phyloP scores from a whole-genome alignment of 495 filamentous ascomycete genomes.

The Lentithecium fluviatile region DNA sequence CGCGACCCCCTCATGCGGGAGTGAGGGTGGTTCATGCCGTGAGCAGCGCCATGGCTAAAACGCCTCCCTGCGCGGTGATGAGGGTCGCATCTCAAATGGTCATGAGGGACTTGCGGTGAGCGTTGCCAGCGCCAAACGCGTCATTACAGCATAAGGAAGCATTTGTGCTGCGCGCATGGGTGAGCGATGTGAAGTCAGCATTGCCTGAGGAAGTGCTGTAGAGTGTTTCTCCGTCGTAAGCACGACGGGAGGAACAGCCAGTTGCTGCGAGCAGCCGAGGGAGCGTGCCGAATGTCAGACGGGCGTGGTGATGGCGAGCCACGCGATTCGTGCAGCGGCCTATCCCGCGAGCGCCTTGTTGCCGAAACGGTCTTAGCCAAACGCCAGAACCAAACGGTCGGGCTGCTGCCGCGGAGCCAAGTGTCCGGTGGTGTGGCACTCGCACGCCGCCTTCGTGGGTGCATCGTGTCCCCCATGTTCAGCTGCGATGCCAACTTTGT shows the following conservation, averaged over 20 bases:
- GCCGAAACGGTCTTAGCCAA: conserved; percentile 14
- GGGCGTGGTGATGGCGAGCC: conserved; percentile 16
- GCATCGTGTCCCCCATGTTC: conserved; percentile 23
- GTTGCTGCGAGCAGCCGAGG: conserved; percentile 11
- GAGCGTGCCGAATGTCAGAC: conserved; percentile 20
- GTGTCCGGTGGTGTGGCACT: conserved; percentile 32
- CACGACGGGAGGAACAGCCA: not conserved
- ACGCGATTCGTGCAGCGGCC: conserved; percentile 35
- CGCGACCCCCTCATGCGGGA: conserved; percentile 20
- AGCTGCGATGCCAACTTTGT: conserved; percentile 23
- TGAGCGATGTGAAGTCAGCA: not conserved
- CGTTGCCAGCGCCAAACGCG: not conserved
- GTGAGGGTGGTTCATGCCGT: conserved; percentile 11
- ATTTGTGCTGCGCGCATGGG: not conserved
- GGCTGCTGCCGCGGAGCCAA: conserved; percentile 25
- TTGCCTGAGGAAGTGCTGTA: not conserved
- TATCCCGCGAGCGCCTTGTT: conserved; percentile 20
- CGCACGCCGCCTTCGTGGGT: conserved; percentile 31
- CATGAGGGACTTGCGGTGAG: conserved; percentile 28
- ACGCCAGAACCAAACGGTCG: conserved; percentile 28
- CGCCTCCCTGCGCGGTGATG: conserved; percentile 24
- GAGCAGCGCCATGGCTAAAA: conserved; percentile 25
- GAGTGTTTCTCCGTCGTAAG: not conserved
- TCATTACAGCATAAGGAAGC: not conserved
- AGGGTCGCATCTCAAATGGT: conserved; percentile 2